Conservation (phyloP, 257 asterid species). For the Lithospermum erythrorhizon region DNA sequence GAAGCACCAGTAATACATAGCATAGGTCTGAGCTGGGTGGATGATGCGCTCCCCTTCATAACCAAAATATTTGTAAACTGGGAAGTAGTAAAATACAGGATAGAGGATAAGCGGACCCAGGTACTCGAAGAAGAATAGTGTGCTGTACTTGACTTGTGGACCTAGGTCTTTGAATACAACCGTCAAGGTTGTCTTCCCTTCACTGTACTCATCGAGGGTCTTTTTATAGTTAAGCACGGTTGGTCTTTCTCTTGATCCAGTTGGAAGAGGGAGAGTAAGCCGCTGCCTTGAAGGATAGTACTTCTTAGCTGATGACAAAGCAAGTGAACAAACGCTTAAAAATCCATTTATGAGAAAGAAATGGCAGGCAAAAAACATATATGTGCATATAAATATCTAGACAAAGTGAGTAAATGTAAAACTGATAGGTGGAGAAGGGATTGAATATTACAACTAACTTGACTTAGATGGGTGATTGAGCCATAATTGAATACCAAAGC, state of each 20-base stretch:
- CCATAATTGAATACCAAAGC: too few relatives aligned
- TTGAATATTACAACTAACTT: too few relatives aligned
- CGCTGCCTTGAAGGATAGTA: constrained; percentile 86
- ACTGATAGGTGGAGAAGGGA: neutral
- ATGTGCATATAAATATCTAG: neutral
- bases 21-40: constrained; percentile 84
- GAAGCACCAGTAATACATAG: constrained; percentile 85
- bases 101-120: constrained; percentile 90
- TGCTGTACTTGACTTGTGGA: constrained; percentile 80
- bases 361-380: neutral
- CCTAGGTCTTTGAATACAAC: constrained; percentile 91
- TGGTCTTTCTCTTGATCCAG: constrained; percentile 76
- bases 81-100: constrained; percentile 70
- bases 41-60: constrained; percentile 55
- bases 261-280: constrained; percentile 62
- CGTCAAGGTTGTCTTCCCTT: constrained; percentile 45
- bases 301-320: constrained; percentile 44
- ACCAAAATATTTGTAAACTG: constrained; percentile 58
- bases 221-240: constrained; percentile 56
- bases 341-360: neutral
- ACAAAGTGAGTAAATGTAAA: neutral
- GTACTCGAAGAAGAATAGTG: constrained; percentile 89
- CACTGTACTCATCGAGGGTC: constrained; percentile 63
- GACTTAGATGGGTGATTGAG: too few relatives aligned
- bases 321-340: neutral